A percentile compares a stretch with the other conserved stretches of the same genome.
These are phyloP conservation scores for Coprinopsis cinerea DNA, from an alignment of 768 basidiomycete genomes.

Conservation along the genomic window DNA sequence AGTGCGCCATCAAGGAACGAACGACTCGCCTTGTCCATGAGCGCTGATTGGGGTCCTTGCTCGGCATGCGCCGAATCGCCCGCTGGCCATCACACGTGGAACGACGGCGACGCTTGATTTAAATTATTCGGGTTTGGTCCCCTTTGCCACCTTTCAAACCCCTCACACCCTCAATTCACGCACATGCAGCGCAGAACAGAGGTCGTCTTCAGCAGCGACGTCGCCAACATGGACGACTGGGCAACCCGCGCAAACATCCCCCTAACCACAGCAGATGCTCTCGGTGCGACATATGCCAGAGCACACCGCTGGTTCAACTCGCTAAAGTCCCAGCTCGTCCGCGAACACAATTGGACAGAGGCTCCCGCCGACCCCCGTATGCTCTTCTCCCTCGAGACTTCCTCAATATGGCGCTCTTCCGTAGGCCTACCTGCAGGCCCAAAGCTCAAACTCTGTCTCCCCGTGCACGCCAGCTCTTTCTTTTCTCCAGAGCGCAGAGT, in stretches of 20 bases:
- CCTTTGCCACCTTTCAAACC: no score
- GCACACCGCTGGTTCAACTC: slow-evolving; percentile 71
- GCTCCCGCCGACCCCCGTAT: slow-evolving; percentile 58
- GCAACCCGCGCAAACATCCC: slow-evolving; percentile 73
- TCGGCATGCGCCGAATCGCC: neutral
- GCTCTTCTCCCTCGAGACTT: slow-evolving; percentile 74
- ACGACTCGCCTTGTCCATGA: no score
- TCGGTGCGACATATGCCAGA: slow-evolving; percentile 75
- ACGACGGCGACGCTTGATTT: neutral
- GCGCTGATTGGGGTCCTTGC: slow-evolving; percentile 3
- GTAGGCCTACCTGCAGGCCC: slow-evolving; percentile 74
- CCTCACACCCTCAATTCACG: slow-evolving; percentile 1
- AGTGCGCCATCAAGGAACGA: no score
- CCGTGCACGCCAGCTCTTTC: slow-evolving; percentile 76
- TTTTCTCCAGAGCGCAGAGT: slow-evolving; percentile 80
- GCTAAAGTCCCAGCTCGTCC: slow-evolving; percentile 58
- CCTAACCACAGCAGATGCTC: slow-evolving; percentile 75
- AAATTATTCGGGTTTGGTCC: no score
- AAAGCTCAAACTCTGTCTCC: slow-evolving; percentile 64
- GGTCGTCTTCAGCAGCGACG: slow-evolving; percentile 75
- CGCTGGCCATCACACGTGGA: slow-evolving; percentile 11
- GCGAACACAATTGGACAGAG: slow-evolving; percentile 67
- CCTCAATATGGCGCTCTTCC: slow-evolving; percentile 72
- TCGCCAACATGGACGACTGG: slow-evolving; percentile 81
- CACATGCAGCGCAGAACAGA: slow-evolving; percentile 34